A percentile compares a stretch with the other conserved stretches of the same genome.
These are phyloP conservation scores for Termitomyces sp. DNA, from an alignment of 768 basidiomycete species.

Conservation along the genomic window DNA sequence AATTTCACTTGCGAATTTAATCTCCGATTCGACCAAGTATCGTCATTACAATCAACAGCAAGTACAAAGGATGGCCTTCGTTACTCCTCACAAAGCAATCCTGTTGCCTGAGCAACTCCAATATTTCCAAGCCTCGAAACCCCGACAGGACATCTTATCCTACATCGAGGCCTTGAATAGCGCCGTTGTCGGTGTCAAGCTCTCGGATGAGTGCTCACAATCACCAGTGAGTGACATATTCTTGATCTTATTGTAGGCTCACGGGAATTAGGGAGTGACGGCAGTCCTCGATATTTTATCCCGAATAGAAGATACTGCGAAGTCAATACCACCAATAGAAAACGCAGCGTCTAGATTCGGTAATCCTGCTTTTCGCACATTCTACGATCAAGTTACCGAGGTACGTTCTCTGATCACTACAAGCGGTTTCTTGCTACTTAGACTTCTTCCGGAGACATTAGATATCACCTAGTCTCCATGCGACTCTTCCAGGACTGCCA, in stretches of 20 bases:
- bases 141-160: conserved; percentile 58
- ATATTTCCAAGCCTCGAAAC: conserved; percentile 72
- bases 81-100: conserved; percentile 64
- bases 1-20: too few species aligned
- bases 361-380: conserved; percentile 92
- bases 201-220: conserved; percentile 54
- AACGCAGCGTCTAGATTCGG: conserved; percentile 92
- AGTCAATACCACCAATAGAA: conserved; percentile 77
- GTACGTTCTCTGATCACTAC: conserved; percentile 29
- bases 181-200: conserved; percentile 67
- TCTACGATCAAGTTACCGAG: conserved; percentile 77
- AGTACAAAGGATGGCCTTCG: conserved; percentile 28
- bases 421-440: background rate
- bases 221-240: conserved; percentile 47
- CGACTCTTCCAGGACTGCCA: conserved; percentile 50
- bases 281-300: conserved; percentile 63
- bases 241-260: conserved; percentile 1
- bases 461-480: conserved; percentile 55
- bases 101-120: conserved; percentile 71
- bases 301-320: conserved; percentile 57
- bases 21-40: background rate
- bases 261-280: conserved; percentile 46
- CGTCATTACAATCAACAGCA: background rate
- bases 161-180: conserved; percentile 77
- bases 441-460: conserved; percentile 19